phyloP scores from a whole-genome alignment of 2,329 filamentous ascomycete species.

The Trematosphaeria pertusa region DNA sequence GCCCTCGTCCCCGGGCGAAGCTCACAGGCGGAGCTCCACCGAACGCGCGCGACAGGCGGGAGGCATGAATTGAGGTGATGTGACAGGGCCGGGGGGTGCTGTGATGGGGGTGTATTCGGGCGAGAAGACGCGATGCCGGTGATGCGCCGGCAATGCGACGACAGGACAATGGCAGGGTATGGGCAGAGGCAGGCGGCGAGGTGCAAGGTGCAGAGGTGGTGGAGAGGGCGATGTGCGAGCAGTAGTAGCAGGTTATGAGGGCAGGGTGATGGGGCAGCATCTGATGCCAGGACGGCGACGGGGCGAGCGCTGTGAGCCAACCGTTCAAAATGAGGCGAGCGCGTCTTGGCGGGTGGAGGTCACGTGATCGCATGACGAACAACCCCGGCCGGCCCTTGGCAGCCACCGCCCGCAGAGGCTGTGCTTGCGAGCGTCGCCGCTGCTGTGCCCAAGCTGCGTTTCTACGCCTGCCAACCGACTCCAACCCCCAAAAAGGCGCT shows the following conservation, averaged over 20 bases:
- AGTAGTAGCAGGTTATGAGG: too few species aligned
- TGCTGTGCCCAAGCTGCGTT: conserved; percentile 9
- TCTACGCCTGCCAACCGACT: conserved; percentile 2
- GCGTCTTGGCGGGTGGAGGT: conserved; percentile 5
- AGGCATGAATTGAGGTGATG: conserved; percentile 34
- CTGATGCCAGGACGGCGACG: conserved; percentile 7
- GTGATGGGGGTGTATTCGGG: not conserved
- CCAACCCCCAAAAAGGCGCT: too few species aligned
- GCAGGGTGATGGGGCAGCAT: too few species aligned
- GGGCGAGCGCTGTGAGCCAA: conserved; percentile 15
- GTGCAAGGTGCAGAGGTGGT: not conserved
- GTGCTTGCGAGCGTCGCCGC: conserved; percentile 9
- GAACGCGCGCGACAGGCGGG: conserved; percentile 28
- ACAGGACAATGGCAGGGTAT: not conserved
- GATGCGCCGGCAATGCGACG: not conserved
- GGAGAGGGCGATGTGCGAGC: too few species aligned
- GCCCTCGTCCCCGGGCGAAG: conserved; percentile 26
- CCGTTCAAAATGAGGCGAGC: conserved; percentile 25
- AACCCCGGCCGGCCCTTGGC: conserved; percentile 7
- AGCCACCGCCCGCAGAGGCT: conserved; percentile 14
- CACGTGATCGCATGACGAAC: conserved; percentile 18
- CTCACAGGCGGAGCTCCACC: conserved; percentile 41
- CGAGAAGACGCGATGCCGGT: conserved; percentile 3
- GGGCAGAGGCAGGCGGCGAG: not conserved
- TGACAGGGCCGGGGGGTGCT: not conserved